Conservation (phyloP, 495 filamentous ascomycete genomes). For the Hypoxylon subgilvum region DNA sequence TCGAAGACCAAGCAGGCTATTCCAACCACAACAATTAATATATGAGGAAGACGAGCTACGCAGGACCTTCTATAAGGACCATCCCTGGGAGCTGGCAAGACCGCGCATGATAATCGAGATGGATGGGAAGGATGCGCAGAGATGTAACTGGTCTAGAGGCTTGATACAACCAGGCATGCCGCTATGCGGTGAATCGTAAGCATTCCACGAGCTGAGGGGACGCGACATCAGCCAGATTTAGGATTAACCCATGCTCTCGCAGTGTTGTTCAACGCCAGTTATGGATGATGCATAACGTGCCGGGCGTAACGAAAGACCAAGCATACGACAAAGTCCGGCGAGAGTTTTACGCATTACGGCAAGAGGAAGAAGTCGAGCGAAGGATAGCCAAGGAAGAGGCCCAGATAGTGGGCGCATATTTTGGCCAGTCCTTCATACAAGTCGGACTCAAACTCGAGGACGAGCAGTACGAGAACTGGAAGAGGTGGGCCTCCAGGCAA, state of each 20-base stretch:
- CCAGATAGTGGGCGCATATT: conserved; percentile 79
- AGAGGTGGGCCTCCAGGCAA: conserved; percentile 70
- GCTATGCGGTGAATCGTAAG: conserved; percentile 85
- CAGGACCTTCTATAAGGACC: conserved; percentile 82
- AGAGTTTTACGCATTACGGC: conserved; percentile 86
- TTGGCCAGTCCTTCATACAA: conserved; percentile 74
- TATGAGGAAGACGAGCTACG: conserved; percentile 89
- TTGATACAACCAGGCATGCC: conserved; percentile 78
- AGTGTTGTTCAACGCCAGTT: conserved; percentile 94
- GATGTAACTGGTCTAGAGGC: conserved; percentile 76
- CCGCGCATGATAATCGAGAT: conserved; percentile 84
- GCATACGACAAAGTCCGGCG: conserved; percentile 90
- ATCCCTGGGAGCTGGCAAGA: conserved; percentile 95
- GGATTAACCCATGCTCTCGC: conserved; percentile 17
- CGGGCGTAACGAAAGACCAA: conserved; percentile 60
- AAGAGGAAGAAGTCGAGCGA: conserved; percentile 81
- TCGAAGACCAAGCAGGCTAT: conserved; percentile 71
- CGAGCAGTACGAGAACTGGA: conserved; percentile 77
- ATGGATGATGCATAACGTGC: conserved; percentile 73
- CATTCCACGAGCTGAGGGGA: neutral
- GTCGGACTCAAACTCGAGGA: conserved; percentile 85
- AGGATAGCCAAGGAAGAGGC: conserved; percentile 91
- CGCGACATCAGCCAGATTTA: neutral
- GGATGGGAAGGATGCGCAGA: conserved; percentile 78
- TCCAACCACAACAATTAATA: conserved; percentile 74